phyloP scores from a whole-genome alignment of 148 eudicot genomes.

The Silene latifolia region DNA sequence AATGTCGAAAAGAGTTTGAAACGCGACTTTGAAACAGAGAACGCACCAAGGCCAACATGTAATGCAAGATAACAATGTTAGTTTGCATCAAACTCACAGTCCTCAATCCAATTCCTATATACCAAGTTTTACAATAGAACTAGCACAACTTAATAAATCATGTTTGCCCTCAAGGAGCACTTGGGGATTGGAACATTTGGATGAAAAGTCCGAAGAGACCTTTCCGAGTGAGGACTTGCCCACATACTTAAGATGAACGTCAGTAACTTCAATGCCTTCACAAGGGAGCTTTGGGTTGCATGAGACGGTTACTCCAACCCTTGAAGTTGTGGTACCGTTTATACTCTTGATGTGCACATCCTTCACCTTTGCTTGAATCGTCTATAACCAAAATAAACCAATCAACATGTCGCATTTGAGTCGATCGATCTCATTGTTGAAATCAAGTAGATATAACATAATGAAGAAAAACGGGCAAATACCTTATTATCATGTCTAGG shows the following conservation, averaged over 20 bases:
- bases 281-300: constrained; percentile 56
- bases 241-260: constrained; percentile 32
- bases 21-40: too few species aligned
- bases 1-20: too few species aligned
- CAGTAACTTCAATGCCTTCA: constrained; percentile 38
- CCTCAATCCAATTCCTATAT: too few species aligned
- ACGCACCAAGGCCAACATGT: too few species aligned
- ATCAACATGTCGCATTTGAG: too few species aligned
- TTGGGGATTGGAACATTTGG: constrained; percentile 40
- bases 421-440: too few species aligned
- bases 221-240: constrained; percentile 1
- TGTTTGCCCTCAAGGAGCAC: constrained; percentile 29
- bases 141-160: background rate
- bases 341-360: constrained; percentile 19
- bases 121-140: background rate
- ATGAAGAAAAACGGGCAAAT: too few species aligned
- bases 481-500: constrained; percentile 24
- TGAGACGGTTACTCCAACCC: constrained; percentile 26
- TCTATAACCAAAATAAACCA: background rate
- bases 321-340: background rate
- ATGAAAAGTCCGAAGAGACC: background rate
- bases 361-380: constrained; percentile 39
- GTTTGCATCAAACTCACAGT: too few species aligned
- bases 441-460: too few species aligned
- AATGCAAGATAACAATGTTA: too few species aligned